Percentiles rank a stretch among this genome's conserved stretches.
These are phyloP conservation scores for Mrakiaceae sp. DNA, from an alignment of 1,284 basidiomycete species.

Conservation along the genomic window DNA sequence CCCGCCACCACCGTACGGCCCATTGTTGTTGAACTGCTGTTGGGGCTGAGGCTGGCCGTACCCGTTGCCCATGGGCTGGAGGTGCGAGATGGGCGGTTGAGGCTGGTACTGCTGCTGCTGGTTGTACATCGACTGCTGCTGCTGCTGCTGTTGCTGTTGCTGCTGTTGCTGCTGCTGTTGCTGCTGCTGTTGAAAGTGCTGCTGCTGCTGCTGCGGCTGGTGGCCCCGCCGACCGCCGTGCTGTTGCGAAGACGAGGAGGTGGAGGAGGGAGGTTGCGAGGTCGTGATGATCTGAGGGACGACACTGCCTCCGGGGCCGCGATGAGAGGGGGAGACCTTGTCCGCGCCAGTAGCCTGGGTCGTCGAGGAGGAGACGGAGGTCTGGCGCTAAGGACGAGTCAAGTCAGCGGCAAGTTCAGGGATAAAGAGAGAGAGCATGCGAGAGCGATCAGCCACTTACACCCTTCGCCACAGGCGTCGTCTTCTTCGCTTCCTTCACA, in stretches of 20 bases:
- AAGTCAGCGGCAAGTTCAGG: no score
- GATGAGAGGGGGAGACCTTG: background rate
- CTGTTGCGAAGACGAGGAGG: background rate
- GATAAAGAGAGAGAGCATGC: background rate
- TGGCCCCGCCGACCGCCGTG: background rate
- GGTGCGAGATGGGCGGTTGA: constrained; percentile 1
- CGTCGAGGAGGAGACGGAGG: background rate
- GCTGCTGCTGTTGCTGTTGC: background rate
- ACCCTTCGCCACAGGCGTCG: background rate
- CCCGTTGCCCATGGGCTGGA: background rate
- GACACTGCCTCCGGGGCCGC: no score
- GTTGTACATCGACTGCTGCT: constrained; percentile 4
- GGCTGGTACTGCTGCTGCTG: constrained; percentile 3
- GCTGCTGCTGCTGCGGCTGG: background rate
- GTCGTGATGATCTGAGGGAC: background rate
- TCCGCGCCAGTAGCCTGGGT: background rate
- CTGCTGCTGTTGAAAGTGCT: background rate
- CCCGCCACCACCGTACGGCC: background rate
- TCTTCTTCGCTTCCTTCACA: background rate
- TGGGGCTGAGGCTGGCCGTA: background rate
- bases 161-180: constrained; percentile 4
- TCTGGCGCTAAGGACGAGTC: background rate
- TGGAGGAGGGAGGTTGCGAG: background rate
- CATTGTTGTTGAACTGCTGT: background rate
- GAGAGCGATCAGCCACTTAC: background rate